Evolutionary conservation across 1,139 yeast species (phyloP), one percentile per base, ranked within the genome.

Genomic region (Debaryomyces udenii): DNA sequence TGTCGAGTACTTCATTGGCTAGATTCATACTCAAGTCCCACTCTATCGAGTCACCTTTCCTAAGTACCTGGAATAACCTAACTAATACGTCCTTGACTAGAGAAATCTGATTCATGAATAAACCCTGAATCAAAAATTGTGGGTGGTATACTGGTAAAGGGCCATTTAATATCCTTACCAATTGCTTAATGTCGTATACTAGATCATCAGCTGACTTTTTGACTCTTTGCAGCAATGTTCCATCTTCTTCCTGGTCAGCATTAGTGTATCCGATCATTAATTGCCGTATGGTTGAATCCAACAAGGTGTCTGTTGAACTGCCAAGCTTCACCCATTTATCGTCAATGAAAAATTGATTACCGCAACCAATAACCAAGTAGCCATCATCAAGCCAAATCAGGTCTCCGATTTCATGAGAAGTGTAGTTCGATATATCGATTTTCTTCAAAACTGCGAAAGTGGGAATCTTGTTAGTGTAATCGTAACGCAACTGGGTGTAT

Each of bases 121-220:
- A 61, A 3, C 85, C 70, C 57, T 91, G 97, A 38, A 90, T 84
- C 31, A 93, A 65, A 45, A 89, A 76, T 59, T 90, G 96, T 0
- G 99, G 99, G 56, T 93, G 98, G 54, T 87, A 93, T 1, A 90
- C 66, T 0, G 98, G 97, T 27, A 93, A 62, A 0, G 96, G 94
- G 22, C 97, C 96, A 63, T 90, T 90, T 40, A 93, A 65, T 1
- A 89, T 83, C 13, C 88, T 69, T 33, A 86, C 87, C 42, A 90
- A 70, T 52, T 87, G 78, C 23, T 65, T 60, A 16, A 71, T 62
- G 43, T 66, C 71, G 43, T 56, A 65, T 3, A 48, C 49, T 27
- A 62, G 52, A 29, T 62, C 63, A 39, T 55, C 59, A 10, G 43
- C 42, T 36, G 42, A 40, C 40, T 35, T 47, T 32, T 33, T 39